Evolutionary conservation across 306 rosid genomes (phyloP).

Genomic region (Pachyrhizus erosus): DNA sequence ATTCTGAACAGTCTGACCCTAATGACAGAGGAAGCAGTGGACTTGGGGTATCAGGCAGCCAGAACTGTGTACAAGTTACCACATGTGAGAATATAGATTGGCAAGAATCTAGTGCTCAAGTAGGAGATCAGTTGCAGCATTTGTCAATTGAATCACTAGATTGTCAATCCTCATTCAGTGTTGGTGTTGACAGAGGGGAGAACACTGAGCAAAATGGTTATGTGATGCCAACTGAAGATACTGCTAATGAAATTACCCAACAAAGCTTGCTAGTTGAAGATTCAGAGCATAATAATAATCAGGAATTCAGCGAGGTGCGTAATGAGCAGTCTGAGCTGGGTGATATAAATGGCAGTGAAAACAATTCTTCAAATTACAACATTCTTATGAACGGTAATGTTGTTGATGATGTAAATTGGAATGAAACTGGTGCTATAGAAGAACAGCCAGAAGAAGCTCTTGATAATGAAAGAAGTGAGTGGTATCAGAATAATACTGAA

Average conservation of each 20-base stretch:
- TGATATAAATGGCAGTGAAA: slow-evolving; percentile 42
- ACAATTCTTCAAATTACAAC: slow-evolving; percentile 31
- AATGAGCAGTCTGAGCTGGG: slow-evolving; percentile 53
- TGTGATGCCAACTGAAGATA: slow-evolving; percentile 42
- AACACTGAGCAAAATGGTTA: slow-evolving; percentile 47
- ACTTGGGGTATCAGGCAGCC: slow-evolving; percentile 45
- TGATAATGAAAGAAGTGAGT: slow-evolving; percentile 55
- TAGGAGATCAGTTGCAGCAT: slow-evolving; percentile 52
- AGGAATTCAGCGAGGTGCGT: slow-evolving; percentile 46
- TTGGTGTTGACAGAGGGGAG: slow-evolving; percentile 45
- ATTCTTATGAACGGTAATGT: slow-evolving; percentile 42
- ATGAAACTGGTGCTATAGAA: slow-evolving; percentile 54
- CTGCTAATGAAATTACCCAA: slow-evolving; percentile 36
- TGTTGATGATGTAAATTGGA: slow-evolving; percentile 50
- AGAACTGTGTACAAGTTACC: slow-evolving; percentile 49
- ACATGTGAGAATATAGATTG: slow-evolving; percentile 45
- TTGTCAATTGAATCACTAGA: slow-evolving; percentile 52
- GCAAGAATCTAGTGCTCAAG: slow-evolving; percentile 49
- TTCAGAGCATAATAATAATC: slow-evolving; percentile 47
- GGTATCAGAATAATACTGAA: slow-evolving; percentile 57
- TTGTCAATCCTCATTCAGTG: slow-evolving; percentile 39
- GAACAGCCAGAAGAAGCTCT: slow-evolving; percentile 55
- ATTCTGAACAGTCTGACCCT: slow-evolving; percentile 47
- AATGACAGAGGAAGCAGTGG: slow-evolving; percentile 41
- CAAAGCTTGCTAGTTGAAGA: slow-evolving; percentile 48